A percentile compares a stretch with the other conserved stretches of the same genome.
phyloP scores from a whole-genome alignment of 768 basidiomycete genomes.

The Agaricus bisporus region DNA sequence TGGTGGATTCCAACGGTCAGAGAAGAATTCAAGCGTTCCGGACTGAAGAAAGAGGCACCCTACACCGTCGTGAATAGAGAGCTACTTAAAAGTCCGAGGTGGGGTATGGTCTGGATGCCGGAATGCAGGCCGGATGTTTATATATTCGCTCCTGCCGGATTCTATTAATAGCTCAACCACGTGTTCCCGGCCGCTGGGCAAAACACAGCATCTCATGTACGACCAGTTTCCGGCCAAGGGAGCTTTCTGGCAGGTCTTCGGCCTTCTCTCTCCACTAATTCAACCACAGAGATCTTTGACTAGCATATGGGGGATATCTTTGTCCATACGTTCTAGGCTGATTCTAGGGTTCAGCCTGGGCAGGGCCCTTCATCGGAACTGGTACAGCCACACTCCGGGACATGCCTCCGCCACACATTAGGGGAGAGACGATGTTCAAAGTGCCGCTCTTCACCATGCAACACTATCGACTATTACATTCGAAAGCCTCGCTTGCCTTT shows the following conservation, averaged over 20 bases:
- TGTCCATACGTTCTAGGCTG: neutral
- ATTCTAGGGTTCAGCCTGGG: conserved; percentile 3
- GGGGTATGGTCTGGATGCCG: conserved; percentile 10
- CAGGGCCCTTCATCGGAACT: conserved; percentile 7
- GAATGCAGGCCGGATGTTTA: conserved; percentile 14
- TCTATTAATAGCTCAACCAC: conserved; percentile 13
- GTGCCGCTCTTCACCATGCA: neutral
- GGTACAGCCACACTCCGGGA: neutral
- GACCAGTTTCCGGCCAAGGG: too few species aligned
- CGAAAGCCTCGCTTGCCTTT: too few species aligned
- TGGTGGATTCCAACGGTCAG: neutral
- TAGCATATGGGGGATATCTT: neutral
- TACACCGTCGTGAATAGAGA: conserved; percentile 1
- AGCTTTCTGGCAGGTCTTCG: neutral
- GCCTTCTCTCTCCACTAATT: neutral
- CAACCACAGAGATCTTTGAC: neutral
- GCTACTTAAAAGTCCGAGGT: conserved; percentile 15
- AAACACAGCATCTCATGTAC: neutral
- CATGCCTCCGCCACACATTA: neutral
- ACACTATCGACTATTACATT: too few species aligned
- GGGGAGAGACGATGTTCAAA: neutral
- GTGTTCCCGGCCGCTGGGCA: conserved; percentile 6
- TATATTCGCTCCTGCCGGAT: conserved; percentile 19
- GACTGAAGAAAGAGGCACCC: neutral
- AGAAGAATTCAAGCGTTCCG: neutral